Percentiles rank a stretch among this genome's conserved stretches.
Evolutionary conservation across 2,329 filamentous ascomycete genomes (phyloP).

Genomic region (Fusarium compactum): DNA sequence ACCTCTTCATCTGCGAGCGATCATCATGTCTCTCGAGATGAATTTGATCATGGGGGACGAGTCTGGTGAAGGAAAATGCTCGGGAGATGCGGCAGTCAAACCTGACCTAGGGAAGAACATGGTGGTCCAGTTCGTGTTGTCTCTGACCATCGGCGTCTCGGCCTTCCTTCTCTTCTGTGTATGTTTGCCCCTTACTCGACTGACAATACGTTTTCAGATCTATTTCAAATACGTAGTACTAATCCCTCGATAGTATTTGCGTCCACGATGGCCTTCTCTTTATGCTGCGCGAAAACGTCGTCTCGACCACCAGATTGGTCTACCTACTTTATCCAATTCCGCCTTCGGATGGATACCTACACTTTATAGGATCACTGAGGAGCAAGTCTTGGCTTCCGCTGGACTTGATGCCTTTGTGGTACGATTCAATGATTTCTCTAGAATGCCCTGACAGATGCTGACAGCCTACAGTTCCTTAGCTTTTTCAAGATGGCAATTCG

Average conservation of each 20-base stretch:
- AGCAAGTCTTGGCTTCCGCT: conserved; percentile 89
- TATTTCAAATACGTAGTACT: neutral
- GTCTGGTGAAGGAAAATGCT: neutral
- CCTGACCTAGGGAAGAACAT: conserved; percentile 58
- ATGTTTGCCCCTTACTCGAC: conserved; percentile 49
- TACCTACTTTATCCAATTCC: conserved; percentile 84
- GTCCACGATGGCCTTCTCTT: conserved; percentile 90
- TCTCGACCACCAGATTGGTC: conserved; percentile 65
- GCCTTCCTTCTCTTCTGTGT: conserved; percentile 84
- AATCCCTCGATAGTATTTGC: conserved; percentile 70
- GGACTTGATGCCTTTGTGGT: conserved; percentile 95
- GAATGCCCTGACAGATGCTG: conserved; percentile 7
- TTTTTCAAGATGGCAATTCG: conserved; percentile 97
- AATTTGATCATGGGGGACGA: neutral
- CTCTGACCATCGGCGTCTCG: conserved; percentile 74
- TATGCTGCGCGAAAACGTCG: conserved; percentile 90
- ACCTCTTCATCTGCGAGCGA: conserved; percentile 12
- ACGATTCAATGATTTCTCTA: conserved; percentile 48
- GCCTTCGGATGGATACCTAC: conserved; percentile 95
- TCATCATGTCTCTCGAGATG: conserved; percentile 17
- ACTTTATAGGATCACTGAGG: conserved; percentile 85
- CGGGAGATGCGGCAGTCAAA: conserved; percentile 34
- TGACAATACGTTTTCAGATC: neutral
- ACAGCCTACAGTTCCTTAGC: conserved; percentile 74
- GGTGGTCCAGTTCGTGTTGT: conserved; percentile 77